A percentile compares a stretch with the other conserved stretches of the same genome.
These are phyloP conservation scores for Helminthosporium solani DNA, from an alignment of 2,329 filamentous ascomycete species.

Conservation along the genomic window DNA sequence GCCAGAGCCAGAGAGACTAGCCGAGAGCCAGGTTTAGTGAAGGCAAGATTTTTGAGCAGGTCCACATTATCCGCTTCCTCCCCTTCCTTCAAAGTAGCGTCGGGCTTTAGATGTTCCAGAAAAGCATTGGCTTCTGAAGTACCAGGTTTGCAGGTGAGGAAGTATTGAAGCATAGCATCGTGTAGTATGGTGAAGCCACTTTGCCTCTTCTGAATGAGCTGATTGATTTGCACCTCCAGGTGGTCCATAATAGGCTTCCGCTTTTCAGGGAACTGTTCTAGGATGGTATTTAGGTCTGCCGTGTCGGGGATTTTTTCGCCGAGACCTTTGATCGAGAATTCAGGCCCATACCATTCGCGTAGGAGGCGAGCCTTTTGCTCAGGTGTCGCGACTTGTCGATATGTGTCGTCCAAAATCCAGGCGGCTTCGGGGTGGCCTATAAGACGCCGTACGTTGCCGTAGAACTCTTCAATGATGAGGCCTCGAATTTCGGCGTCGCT, in stretches of 20 bases:
- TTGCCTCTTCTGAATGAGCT: conserved; percentile 92
- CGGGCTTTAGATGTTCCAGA: conserved; percentile 84
- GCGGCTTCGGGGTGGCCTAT: conserved; percentile 96
- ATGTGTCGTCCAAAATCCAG: conserved; percentile 97
- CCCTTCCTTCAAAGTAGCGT: conserved; percentile 70
- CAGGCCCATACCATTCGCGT: conserved; percentile 93
- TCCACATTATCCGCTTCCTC: conserved; percentile 54
- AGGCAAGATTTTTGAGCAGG: conserved; percentile 90
- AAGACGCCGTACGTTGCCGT: conserved; percentile 84
- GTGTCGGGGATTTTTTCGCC: conserved; percentile 49
- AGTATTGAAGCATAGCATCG: conserved; percentile 97
- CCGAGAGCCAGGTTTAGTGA: conserved; percentile 84
- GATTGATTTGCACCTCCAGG: conserved; percentile 83
- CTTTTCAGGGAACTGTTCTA: conserved; percentile 80
- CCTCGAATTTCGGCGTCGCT: conserved; percentile 82
- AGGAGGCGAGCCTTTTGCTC: conserved; percentile 83
- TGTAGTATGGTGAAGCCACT: conserved; percentile 97
- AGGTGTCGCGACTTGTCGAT: conserved; percentile 81
- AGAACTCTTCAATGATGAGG: conserved; percentile 90
- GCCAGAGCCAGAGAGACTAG: conserved; percentile 81
- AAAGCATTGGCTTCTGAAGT: conserved; percentile 85
- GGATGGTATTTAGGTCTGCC: conserved; percentile 71
- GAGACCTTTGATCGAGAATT: conserved; percentile 78
- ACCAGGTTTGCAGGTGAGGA: conserved; percentile 72
- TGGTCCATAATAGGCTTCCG: conserved; percentile 82